Base-by-base conservation (phyloP, 2,329 filamentous ascomycete genomes). In the Dactylellina sp. region DNA sequence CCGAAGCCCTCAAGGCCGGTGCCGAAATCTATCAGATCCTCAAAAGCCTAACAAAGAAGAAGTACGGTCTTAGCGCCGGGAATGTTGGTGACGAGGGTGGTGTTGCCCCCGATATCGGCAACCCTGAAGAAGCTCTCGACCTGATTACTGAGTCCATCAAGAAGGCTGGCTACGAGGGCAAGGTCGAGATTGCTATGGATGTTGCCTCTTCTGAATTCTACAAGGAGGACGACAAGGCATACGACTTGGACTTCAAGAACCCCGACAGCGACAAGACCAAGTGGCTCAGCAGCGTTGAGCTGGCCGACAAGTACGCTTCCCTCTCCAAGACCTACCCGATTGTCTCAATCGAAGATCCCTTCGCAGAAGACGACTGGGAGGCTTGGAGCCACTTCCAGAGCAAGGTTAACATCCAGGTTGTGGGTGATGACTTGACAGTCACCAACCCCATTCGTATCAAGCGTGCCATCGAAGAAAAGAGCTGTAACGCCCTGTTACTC, bases 371-470 rank as follows among this genome's bases (percentile, higher is more conserved):
- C 81, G 95, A 99, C 87, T 99, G 95, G 95, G 94, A 98, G 89
- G 95, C 95, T 76, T 99, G 95, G 95, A 96, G 92, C 89, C 97
- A 98, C 90, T 99, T 98, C 90, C 97, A 91, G 91, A 97, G 97
- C 91, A 95, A 92, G 80, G 93, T 92, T 82, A 89, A 97, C 84
- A 93, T 96, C 87, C 95, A 99, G 88, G 93, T 99, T 82, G 95
- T 99, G 65, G 84, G 90, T 86, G 95, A 99, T 82, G 95, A 99
- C 82, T 85, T 99, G 88, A 98, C 95, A 78, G 95, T 99, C 84
- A 99, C 95, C 84, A 99, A 99, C 89, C 95, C 95, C 77, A 85
- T 91, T 80, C 94, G 95, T 84, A 99, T 99, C 89, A 97, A 98
- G 92, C 96, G 96, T 88, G 95, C 95, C 81, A 97, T 98, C 79